These are phyloP conservation scores for Pythium plurisporium DNA, from an alignment of 352 stramenopile species.

Conservation along the genomic window DNA sequence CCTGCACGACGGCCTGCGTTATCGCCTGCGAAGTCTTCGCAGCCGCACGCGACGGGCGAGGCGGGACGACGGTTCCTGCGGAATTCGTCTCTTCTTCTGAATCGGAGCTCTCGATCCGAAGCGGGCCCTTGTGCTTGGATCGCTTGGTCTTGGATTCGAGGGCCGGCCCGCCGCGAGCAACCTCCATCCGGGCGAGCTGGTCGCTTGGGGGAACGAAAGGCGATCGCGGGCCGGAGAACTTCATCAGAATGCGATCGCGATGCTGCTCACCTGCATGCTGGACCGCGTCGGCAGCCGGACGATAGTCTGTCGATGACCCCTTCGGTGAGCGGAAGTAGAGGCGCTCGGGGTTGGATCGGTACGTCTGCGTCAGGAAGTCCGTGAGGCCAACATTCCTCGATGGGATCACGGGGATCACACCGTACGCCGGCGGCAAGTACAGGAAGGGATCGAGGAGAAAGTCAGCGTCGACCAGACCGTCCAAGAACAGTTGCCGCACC, in stretches of 20 bases:
- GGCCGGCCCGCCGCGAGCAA: too few species aligned
- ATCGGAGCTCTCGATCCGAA: too few species aligned
- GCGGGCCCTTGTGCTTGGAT: too few species aligned
- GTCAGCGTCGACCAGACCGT: not conserved
- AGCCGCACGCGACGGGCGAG: too few species aligned
- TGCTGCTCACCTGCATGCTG: not conserved
- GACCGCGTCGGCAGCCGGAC: not conserved
- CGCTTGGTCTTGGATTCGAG: too few species aligned
- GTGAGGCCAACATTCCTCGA: not conserved
- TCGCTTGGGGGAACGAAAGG: too few species aligned
- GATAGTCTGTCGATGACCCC: not conserved
- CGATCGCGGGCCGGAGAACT: not conserved
- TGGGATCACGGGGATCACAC: not conserved
- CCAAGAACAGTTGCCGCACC: not conserved
- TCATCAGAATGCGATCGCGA: not conserved
- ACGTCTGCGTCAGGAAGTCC: not conserved
- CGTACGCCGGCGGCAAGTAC: not conserved
- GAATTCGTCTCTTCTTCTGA: too few species aligned
- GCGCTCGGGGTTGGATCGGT: not conserved
- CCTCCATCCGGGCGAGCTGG: too few species aligned
- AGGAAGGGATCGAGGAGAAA: constrained; percentile 1
- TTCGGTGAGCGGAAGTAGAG: not conserved
- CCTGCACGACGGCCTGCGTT: too few species aligned
- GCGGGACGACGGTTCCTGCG: too few species aligned
- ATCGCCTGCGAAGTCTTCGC: too few species aligned